A percentile compares a stretch with the other conserved stretches of the same genome.
phyloP scores from a whole-genome alignment of 2,329 filamentous ascomycete genomes.

The Fusarium longipes region DNA sequence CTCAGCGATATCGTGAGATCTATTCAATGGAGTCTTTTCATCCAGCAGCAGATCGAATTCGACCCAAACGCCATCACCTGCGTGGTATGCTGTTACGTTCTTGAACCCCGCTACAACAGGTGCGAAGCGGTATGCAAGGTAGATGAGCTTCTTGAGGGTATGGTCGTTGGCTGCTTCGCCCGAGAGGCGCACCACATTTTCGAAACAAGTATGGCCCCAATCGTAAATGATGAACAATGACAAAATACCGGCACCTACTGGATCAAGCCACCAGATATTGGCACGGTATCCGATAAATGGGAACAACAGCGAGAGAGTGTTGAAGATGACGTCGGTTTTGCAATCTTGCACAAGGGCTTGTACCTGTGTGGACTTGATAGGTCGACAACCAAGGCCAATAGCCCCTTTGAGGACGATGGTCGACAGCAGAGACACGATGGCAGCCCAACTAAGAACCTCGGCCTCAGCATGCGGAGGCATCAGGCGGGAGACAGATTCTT shows the following conservation, averaged over 20 bases:
- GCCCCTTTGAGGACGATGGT: conserved; percentile 83
- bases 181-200: conserved; percentile 48
- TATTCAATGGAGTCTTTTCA: conserved; percentile 48
- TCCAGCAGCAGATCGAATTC: conserved; percentile 50
- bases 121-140: conserved; percentile 50
- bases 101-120: conserved; percentile 50
- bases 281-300: conserved; percentile 73
- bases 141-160: conserved; percentile 49
- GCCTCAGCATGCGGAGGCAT: conserved; percentile 65
- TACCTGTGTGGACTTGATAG: conserved; percentile 84
- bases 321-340: conserved; percentile 84
- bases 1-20: conserved; percentile 51
- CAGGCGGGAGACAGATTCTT: conserved; percentile 74
- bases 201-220: conserved; percentile 67
- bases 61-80: conserved; percentile 51
- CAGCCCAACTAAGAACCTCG: conserved; percentile 46
- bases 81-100: conserved; percentile 51
- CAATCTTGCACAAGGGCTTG: conserved; percentile 69
- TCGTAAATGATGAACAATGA: conserved; percentile 77
- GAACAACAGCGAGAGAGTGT: conserved; percentile 87
- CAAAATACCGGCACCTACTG: conserved; percentile 68
- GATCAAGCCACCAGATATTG: conserved; percentile 74
- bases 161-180: conserved; percentile 49
- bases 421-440: conserved; percentile 66
- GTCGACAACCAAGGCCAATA: conserved; percentile 86